Evolutionary conservation across 2,329 filamentous ascomycete species (phyloP).

Genomic region (Aspergillus sp.): DNA sequence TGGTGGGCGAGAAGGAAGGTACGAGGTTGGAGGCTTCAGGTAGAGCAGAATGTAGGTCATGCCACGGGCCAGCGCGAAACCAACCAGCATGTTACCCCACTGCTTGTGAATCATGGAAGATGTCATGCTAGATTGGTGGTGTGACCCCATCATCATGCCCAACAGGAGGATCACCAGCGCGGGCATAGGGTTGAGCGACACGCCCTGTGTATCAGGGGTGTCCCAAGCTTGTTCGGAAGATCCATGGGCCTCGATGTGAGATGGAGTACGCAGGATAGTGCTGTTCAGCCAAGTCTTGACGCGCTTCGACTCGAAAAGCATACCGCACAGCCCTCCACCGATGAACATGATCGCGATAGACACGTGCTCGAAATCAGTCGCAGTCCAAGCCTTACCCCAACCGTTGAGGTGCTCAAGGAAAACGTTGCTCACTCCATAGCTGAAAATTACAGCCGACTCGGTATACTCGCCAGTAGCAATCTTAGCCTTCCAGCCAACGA

Average conservation of each 20-base stretch:
- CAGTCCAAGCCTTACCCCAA: slow-evolving; percentile 71
- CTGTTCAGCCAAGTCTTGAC: slow-evolving; percentile 64
- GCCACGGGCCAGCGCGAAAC: slow-evolving; percentile 76
- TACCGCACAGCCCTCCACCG: slow-evolving; percentile 83
- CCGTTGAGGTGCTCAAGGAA: slow-evolving; percentile 86
- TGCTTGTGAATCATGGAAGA: slow-evolving; percentile 92
- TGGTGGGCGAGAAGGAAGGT: slow-evolving; percentile 81
- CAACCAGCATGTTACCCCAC: slow-evolving; percentile 85
- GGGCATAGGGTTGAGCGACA: slow-evolving; percentile 87
- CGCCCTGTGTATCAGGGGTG: slow-evolving; percentile 68
- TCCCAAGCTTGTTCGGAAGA: slow-evolving; percentile 54
- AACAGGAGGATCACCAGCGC: slow-evolving; percentile 83
- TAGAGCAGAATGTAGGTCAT: slow-evolving; percentile 81
- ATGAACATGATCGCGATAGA: slow-evolving; percentile 94
- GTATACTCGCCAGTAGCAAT: slow-evolving; percentile 82
- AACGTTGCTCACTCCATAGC: slow-evolving; percentile 87
- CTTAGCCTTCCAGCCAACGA: slow-evolving; percentile 64
- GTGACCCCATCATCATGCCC: slow-evolving; percentile 93
- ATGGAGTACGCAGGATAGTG: slow-evolving; percentile 49
- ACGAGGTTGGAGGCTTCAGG: slow-evolving; percentile 77
- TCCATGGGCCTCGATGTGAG: slow-evolving; percentile 37
- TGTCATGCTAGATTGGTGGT: slow-evolving; percentile 81
- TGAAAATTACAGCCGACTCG: slow-evolving; percentile 86
- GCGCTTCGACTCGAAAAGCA: slow-evolving; percentile 77
- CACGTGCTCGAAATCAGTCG: slow-evolving; percentile 86